A percentile compares a stretch with the other conserved stretches of the same genome.
Evolutionary conservation across 2,329 filamentous ascomycete species (phyloP).

Genomic region (Epichloe elymi): DNA sequence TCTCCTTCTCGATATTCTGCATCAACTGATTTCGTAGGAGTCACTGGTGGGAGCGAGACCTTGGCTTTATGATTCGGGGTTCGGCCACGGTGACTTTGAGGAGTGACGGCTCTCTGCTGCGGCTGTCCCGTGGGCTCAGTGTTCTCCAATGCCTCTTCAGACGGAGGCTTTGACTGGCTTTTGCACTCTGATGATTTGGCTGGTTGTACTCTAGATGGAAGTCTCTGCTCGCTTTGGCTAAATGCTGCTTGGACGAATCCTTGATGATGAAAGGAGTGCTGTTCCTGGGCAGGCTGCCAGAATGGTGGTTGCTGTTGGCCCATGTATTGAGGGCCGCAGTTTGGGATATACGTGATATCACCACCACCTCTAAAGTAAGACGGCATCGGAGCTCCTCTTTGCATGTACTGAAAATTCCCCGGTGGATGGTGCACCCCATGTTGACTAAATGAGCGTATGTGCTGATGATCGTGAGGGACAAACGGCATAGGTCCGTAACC

Average conservation of each 20-base stretch:
- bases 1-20: not conserved
- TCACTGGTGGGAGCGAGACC: constrained; percentile 10
- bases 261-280: not conserved
- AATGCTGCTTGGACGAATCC: not conserved
- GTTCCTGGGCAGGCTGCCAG: not conserved
- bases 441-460: not conserved
- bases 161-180: constrained; percentile 17
- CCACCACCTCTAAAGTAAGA: not conserved
- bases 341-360: not conserved
- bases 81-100: constrained; percentile 4
- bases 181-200: constrained; percentile 3
- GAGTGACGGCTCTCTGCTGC: not conserved
- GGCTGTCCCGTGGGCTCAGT: not conserved
- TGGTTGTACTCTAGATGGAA: not conserved
- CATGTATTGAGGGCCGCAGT: not conserved
- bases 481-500: not conserved
- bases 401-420: not conserved
- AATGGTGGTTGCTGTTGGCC: not conserved
- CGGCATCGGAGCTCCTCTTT: not conserved
- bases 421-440: not conserved
- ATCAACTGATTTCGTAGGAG: not conserved
- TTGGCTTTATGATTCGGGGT: constrained; percentile 7
- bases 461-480: not conserved
- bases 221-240: not conserved
- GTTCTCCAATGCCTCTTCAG: constrained; percentile 14